Evolutionary conservation across 257 asterid species (phyloP), one percentile per base, ranked within the genome.

Genomic region (Mentha longifolia): DNA sequence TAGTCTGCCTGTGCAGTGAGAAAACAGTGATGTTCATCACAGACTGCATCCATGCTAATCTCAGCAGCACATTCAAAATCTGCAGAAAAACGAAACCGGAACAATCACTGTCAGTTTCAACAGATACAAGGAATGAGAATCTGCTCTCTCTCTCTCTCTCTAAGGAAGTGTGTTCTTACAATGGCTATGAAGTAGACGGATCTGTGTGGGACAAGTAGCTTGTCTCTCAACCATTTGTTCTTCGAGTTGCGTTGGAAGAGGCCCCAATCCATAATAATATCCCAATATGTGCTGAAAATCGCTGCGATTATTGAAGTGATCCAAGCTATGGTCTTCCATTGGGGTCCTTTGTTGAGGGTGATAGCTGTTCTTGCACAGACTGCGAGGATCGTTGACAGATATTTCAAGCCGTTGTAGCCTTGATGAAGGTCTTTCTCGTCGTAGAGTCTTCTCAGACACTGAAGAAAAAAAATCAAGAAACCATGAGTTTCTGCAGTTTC

Each of bases 21-120:
- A 82, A 76, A 42, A 83, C 7, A 4, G 74, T 76, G 54, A 86
- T 50, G 2, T 65, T 64, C 79, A 89, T 65, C 66, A 89, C 89
- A n/a, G 87, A 76, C 61, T 89, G 96, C 78, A 89, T 79, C 96
- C 96, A 89, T 1, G 86, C 96, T 35, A 89, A 31, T 71, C 96
- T 86, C 76, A 89, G 61, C 41, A 86, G 6, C 13, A 83, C 82
- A 43, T 85, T 78, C 69, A 86, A 10, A n/a, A 81, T 78, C 92
- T 86, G 77, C 76, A 72, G 28, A 8, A 30, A 6, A 42, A 30
- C 3, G 37, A 61, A 37, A 49, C 3, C 22, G 33, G n/a, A n/a
- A n/a, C n/a, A n/a, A 62, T 74, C 54, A 61, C 13, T 22, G 8
- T 12, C 35, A 46, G 55, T 49, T 49, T n/a, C 39, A 13, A 14